Evolutionary conservation across 177 flowering plant genomes (phyloP), one percentile per base, ranked within the genome.

Genomic region (Vitis hybrid): DNA sequence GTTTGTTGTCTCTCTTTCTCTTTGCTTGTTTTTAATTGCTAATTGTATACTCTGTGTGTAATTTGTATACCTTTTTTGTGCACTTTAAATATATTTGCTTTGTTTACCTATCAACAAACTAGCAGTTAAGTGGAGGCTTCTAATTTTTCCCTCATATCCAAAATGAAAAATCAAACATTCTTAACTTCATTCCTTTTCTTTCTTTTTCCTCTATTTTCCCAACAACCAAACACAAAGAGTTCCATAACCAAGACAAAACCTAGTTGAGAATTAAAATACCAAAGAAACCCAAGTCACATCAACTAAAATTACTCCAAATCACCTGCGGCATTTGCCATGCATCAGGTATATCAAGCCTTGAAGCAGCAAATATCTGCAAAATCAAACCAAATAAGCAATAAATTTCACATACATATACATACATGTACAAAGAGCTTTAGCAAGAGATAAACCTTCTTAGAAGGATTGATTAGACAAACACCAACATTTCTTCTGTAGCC

Each of bases 321-420:
- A 90, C 98, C 94, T 90, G 94, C 1, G 98, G 96, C 97, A 93
- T 89, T 80, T 93, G 94, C 98, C 98, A 93, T 8, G 92, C 71
- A 35, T 77, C 80, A 1, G 96, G 93, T 13, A 87, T 74, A 78
- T 92, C 90, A 14, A 93, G 84, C 81, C 95, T 86, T 20, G 95
- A 88, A 13, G 98, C 98, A 48, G 87, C 82, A 71, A 91, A 93
- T 61, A 93, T 83, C 98, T 91, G 73, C 64, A 75, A 35, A 53
- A 24, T 61, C 4, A 35, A 32, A 68, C n/a, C 12, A 62, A 18
- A 50, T 15, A 62, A 63, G 17, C 55, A 48, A 32, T 5, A 30
- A n/a, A 60, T 57, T 18, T 1, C 32, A 24, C 9, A 35, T 11
- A 20, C 50, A 35, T n/a, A 65, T 61, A 11, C 46, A 68, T 17